These are phyloP conservation scores for Aspergillus cejpii DNA, from an alignment of 2,329 filamentous ascomycete genomes.

Conservation along the genomic window DNA sequence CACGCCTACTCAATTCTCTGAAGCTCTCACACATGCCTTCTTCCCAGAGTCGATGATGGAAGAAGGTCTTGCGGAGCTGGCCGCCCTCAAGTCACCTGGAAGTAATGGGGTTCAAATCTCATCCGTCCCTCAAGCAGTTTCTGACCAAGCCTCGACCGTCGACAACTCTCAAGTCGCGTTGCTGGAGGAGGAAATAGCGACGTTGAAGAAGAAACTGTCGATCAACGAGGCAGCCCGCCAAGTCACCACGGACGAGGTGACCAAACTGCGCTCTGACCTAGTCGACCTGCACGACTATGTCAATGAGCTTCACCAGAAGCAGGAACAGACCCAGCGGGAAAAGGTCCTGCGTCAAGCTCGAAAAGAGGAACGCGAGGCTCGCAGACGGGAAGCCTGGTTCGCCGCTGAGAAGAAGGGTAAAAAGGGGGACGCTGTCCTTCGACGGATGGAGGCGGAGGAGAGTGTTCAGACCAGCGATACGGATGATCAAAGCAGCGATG, in stretches of 20 bases:
- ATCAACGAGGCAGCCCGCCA: conserved; percentile 35
- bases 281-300: conserved; percentile 34
- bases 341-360: conserved; percentile 31
- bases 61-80: conserved; percentile 38
- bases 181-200: conserved; percentile 37
- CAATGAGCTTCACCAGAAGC: conserved; percentile 36
- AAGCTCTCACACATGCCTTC: conserved; percentile 35
- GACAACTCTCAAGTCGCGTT: conserved; percentile 24
- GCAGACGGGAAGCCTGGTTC: conserved; percentile 41
- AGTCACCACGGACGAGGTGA: conserved; percentile 30
- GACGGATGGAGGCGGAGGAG: conserved; percentile 36
- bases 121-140: conserved; percentile 7
- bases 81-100: conserved; percentile 23
- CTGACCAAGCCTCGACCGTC: conserved; percentile 17
- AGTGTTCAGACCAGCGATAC: conserved; percentile 29
- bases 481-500: conserved; percentile 34
- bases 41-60: conserved; percentile 37
- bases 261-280: conserved; percentile 33
- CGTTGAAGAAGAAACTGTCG: conserved; percentile 34
- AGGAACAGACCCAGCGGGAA: conserved; percentile 29
- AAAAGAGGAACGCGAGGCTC: conserved; percentile 37
- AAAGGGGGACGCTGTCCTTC: conserved; percentile 37
- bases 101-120: conserved; percentile 17
- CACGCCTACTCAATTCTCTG: conserved; percentile 27
- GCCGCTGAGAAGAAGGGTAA: conserved; percentile 40